These are phyloP conservation scores for Lasiosphaeris hirsuta DNA, from an alignment of 495 filamentous ascomycete species.

Conservation along the genomic window DNA sequence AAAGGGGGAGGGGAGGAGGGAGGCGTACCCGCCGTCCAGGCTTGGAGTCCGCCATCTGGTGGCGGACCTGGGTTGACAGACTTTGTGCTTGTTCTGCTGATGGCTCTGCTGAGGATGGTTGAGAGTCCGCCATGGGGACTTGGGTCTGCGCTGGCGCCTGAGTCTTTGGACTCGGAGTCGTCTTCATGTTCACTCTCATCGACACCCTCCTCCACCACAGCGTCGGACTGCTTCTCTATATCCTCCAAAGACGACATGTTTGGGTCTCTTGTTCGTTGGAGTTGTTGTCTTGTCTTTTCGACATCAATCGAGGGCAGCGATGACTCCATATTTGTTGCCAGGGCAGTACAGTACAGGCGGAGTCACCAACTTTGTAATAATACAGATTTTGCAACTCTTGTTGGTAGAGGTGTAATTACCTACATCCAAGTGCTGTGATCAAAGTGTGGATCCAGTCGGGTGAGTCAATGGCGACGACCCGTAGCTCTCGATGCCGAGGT, in stretches of 20 bases:
- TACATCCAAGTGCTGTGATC: too few species aligned
- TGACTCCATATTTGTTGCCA: too few species aligned
- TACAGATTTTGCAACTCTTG: too few species aligned
- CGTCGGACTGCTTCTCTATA: neutral
- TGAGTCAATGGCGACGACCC: too few species aligned
- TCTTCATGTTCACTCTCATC: neutral
- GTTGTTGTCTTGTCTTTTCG: too few species aligned
- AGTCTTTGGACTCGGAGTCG: neutral
- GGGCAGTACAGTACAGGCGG: too few species aligned
- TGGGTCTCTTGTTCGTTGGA: too few species aligned
- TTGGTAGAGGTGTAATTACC: too few species aligned
- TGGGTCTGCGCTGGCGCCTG: neutral
- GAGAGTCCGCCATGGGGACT: slow-evolving; percentile 17
- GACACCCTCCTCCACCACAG: neutral
- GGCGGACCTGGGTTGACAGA: slow-evolving; percentile 45
- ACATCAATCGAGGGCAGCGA: too few species aligned
- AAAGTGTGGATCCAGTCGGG: too few species aligned
- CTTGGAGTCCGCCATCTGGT: slow-evolving; percentile 50
- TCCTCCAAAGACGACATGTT: neutral
- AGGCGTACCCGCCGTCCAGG: slow-evolving; percentile 45
- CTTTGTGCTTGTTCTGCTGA: slow-evolving; percentile 40
- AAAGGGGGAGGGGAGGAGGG: neutral
- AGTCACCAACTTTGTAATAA: too few species aligned
- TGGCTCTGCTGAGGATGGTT: slow-evolving; percentile 27
- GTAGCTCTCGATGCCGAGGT: neutral